Evolutionary conservation across 495 filamentous ascomycete species (phyloP), one percentile per base, ranked within the genome.

Genomic region (Copromyces sp.): DNA sequence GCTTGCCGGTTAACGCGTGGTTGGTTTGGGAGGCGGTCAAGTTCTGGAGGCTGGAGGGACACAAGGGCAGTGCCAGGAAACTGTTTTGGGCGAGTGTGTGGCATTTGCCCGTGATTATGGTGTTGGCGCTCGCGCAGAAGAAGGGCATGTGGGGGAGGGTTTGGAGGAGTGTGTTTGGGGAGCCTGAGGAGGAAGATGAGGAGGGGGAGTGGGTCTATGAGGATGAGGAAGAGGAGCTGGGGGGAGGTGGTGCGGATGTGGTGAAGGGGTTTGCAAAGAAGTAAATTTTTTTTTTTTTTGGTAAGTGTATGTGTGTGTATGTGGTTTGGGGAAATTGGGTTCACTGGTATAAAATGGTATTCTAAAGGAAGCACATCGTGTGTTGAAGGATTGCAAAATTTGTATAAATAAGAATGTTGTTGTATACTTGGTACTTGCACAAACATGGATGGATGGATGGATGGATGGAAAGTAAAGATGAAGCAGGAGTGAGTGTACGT

Each of bases 1-100:
- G 94, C 77, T 83, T 87, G 39, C 83, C 93, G 4, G 90, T 95
- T 47, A 99, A 99, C 81, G 85, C 87, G 59, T 98, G 96, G 96
- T 86, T 98, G 74, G 86, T 90, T 16, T 86, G 89, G 44, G 90
- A 97, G 80, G 94, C 96, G 1, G 89, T 91, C 77, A 84, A 84
- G 69, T 98, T 98, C 81, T 97, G 92, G 89, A 86, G 88, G 72
- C 83, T 89, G 39, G 88, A 93, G 72, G 95, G 95, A 16, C 86
- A 88, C 61, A 89, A 91, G 74, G 96, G 96, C 6, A 91, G 85
- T 53, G 96, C 96, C 8, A 89, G 93, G 61, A 91, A 90, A 6
- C 78, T 99, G 72, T 99, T 99, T 82, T 99, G 95, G 95, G 93
- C 95, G 0, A 96, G 93, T 81, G 94, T 99, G 35, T 99, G 95